Conservation (phyloP, 148 eudicot genomes). For the Beta vulgaris region DNA sequence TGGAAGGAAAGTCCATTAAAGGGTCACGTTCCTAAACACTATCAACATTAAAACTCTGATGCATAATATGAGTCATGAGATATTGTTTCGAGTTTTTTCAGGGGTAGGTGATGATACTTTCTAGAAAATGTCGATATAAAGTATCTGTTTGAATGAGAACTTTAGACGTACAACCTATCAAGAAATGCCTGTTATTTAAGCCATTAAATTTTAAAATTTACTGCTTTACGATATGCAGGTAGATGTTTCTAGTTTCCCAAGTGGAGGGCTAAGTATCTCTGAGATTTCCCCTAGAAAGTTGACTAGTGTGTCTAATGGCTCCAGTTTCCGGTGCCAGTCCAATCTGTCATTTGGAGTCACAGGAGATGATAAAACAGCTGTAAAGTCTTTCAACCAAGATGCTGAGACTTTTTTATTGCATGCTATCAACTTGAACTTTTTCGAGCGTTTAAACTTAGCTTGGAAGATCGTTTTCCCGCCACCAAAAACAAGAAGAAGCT, state of each 20-base stretch:
- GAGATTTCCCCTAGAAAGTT: slow-evolving; percentile 40
- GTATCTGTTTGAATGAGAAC: too few relatives aligned
- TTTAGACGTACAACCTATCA: not conserved
- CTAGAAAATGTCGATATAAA: too few relatives aligned
- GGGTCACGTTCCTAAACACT: too few relatives aligned
- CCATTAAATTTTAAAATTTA: not conserved
- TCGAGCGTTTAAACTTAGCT: slow-evolving; percentile 81
- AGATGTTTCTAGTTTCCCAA: slow-evolving; percentile 48
- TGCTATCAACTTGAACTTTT: slow-evolving; percentile 76
- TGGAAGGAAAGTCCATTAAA: too few relatives aligned
- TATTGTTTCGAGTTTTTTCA: too few relatives aligned
- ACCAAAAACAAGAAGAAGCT: slow-evolving; percentile 41
- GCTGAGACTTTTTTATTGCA: slow-evolving; percentile 67
- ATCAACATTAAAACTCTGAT: too few relatives aligned
- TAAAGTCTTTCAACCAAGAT: slow-evolving; percentile 57
- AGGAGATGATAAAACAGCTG: slow-evolving; percentile 47
- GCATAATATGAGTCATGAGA: too few relatives aligned
- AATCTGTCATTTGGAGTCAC: slow-evolving; percentile 50
- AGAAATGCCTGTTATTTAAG: not conserved
- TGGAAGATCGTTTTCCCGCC: slow-evolving; percentile 94
- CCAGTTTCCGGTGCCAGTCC: slow-evolving; percentile 51
- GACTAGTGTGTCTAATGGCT: slow-evolving; percentile 27
- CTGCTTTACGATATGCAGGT: slow-evolving; percentile 44
- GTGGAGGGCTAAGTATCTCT: slow-evolving; percentile 38
- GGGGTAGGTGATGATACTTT: not conserved